Percentiles rank a stretch among this genome's conserved stretches.
These are phyloP conservation scores for Triangularia verruculosa DNA, from an alignment of 2,329 filamentous ascomycete genomes.

Conservation along the genomic window DNA sequence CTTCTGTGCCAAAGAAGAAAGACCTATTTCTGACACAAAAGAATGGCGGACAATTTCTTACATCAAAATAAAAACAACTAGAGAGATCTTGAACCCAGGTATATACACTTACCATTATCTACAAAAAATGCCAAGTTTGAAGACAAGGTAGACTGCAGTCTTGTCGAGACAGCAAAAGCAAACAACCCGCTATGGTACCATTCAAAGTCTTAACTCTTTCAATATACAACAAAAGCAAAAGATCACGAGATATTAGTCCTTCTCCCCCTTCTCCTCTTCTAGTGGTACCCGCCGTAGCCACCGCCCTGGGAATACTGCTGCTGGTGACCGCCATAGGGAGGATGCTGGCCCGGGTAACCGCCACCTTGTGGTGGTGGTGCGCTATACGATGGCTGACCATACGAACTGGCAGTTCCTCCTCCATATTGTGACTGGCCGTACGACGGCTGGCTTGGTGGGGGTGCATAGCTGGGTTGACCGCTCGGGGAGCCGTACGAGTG, in stretches of 20 bases:
- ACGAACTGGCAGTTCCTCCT: conserved; percentile 9
- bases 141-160: background rate
- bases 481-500: conserved; percentile 8
- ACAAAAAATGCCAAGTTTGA: background rate
- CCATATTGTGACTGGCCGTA: conserved; percentile 17
- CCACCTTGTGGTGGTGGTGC: conserved; percentile 5
- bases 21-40: too few relatives aligned
- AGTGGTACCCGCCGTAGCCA: background rate
- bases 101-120: background rate
- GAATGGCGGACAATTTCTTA: too few relatives aligned
- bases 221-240: background rate
- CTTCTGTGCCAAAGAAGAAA: too few relatives aligned
- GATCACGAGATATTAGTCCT: background rate
- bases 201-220: background rate
- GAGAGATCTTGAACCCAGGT: background rate
- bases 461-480: conserved; percentile 13
- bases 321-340: conserved; percentile 21
- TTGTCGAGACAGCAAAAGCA: background rate
- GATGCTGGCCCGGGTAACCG: conserved; percentile 13
- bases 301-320: conserved; percentile 1
- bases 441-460: background rate
- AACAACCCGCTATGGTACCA: background rate
- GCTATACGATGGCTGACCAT: conserved; percentile 4
- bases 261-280: background rate
- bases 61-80: background rate